Base-by-base conservation (phyloP, 331 rosid species). In the Malus hybrid region DNA sequence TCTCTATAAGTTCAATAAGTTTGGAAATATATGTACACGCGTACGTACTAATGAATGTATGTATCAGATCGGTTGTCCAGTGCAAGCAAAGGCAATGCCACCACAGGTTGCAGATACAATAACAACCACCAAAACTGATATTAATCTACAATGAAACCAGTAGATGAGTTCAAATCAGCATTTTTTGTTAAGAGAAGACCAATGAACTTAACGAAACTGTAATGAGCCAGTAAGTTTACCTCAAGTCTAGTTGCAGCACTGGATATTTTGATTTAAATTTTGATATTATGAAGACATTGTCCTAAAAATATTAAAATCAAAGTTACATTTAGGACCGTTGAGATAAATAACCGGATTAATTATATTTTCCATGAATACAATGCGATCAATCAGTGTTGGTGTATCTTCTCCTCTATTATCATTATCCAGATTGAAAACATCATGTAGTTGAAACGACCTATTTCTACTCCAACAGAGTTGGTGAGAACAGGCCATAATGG, bases 41-140 rank as follows among this genome's bases (percentile, higher is more conserved):
- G 29, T 28, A 28, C 36, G 3, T 29, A 3, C 4, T 29, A 2
- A 54, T 60, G 65, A 3, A 60, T 60, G 32, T 24, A 12, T 60
- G 15, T 24, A 79, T 77, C 98, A 80, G 80, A 93, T 97, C 86
- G 97, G 98, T 83, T 93, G 98, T 86, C 98, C 98, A 78, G 96
- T 96, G 84, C 96, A 90, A 79, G 97, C 98, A 82, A 93, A 93
- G 68, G 98, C 97, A 80, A 91, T 90, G 28, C 98, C 98, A 15
- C 98, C 98, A 81, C 98, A 93, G 69, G 98, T 93, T 82, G 97
- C 98, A 61, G 94, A 93, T 69, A 93, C 97, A 77, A 93, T 93
- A 72, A 95, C 93, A 52, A 93, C 91, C 55, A 93, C 98, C 84
- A 93, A 81, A 84, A 91, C 98, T 76, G 32, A 93, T 80, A 90